Conservation (phyloP, 306 rosid species). For the Acacia crassicarpa region DNA sequence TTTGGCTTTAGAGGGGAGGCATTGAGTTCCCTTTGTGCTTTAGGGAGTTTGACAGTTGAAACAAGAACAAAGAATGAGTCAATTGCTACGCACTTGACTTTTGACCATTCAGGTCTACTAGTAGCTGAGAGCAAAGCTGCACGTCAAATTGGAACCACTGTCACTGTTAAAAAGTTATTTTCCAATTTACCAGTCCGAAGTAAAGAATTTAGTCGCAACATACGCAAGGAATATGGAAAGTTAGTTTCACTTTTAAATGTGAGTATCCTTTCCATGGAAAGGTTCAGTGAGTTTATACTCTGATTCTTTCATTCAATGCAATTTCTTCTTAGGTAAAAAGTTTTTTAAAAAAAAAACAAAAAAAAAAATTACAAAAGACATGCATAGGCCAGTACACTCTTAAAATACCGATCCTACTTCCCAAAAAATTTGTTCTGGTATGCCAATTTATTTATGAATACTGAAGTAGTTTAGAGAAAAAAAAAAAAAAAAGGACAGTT, state of each 20-base stretch:
- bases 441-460: not conserved
- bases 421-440: not conserved
- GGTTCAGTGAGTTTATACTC: slow-evolving; percentile 5
- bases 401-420: not conserved
- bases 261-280: slow-evolving; percentile 35
- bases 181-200: slow-evolving; percentile 79
- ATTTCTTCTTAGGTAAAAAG: slow-evolving; percentile 3
- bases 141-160: slow-evolving; percentile 88
- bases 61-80: slow-evolving; percentile 74
- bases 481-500: not conserved
- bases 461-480: not conserved
- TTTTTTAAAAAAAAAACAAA: not conserved
- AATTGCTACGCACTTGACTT: slow-evolving; percentile 74
- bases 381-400: not conserved
- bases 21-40: slow-evolving; percentile 77
- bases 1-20: slow-evolving; percentile 99
- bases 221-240: slow-evolving; percentile 93
- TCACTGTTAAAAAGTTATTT: slow-evolving; percentile 76
- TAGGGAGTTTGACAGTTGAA: slow-evolving; percentile 76
- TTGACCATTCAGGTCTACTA: slow-evolving; percentile 71
- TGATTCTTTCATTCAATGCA: not conserved
- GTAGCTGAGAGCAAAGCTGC: slow-evolving; percentile 80
- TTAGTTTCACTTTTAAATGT: slow-evolving; percentile 85
- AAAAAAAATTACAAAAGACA: too few relatives aligned
- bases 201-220: slow-evolving; percentile 84